Evolutionary conservation across 257 asterid genomes (phyloP).

Genomic region (Ligustrum vulgare): DNA sequence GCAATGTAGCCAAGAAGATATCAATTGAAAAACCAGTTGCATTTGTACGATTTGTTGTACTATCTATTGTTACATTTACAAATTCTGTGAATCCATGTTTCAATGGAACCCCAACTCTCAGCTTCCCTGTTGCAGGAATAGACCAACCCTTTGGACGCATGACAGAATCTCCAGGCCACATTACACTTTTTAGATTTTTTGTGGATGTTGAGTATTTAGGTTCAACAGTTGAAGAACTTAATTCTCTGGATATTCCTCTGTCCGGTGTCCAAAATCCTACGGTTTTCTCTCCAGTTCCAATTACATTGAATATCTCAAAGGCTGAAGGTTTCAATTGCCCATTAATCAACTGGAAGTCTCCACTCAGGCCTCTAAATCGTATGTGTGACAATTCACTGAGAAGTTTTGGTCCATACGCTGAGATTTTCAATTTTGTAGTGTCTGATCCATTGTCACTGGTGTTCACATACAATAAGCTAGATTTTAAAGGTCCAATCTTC

Average conservation of each 20-base stretch:
- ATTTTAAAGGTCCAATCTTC: slow-evolving; percentile 15
- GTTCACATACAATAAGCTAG: neutral
- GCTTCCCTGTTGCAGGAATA: slow-evolving; percentile 39
- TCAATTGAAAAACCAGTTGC: slow-evolving; percentile 20
- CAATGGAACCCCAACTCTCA: slow-evolving; percentile 52
- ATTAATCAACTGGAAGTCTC: slow-evolving; percentile 34
- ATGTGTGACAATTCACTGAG: slow-evolving; percentile 21
- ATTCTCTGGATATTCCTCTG: slow-evolving; percentile 35
- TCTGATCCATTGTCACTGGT: slow-evolving; percentile 12
- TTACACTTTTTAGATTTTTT: slow-evolving; percentile 31
- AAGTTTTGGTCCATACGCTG: slow-evolving; percentile 27
- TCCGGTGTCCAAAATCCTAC: slow-evolving; percentile 61
- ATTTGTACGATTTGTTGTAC: slow-evolving; percentile 19
- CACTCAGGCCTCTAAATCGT: slow-evolving; percentile 48
- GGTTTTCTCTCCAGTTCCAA: slow-evolving; percentile 38
- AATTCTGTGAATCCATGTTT: slow-evolving; percentile 51
- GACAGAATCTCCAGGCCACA: slow-evolving; percentile 60
- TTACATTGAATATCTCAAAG: slow-evolving; percentile 48
- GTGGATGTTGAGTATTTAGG: neutral
- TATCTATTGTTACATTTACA: slow-evolving; percentile 30
- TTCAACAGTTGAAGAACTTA: neutral
- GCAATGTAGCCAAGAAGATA: slow-evolving; percentile 3
- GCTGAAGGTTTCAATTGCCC: slow-evolving; percentile 47
- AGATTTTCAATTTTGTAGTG: slow-evolving; percentile 6
- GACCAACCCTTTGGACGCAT: slow-evolving; percentile 53